Evolutionary conservation across 73 alveolate species (phyloP), one percentile per base, ranked within the genome.

Genomic region (Paramecium bursaria): DNA sequence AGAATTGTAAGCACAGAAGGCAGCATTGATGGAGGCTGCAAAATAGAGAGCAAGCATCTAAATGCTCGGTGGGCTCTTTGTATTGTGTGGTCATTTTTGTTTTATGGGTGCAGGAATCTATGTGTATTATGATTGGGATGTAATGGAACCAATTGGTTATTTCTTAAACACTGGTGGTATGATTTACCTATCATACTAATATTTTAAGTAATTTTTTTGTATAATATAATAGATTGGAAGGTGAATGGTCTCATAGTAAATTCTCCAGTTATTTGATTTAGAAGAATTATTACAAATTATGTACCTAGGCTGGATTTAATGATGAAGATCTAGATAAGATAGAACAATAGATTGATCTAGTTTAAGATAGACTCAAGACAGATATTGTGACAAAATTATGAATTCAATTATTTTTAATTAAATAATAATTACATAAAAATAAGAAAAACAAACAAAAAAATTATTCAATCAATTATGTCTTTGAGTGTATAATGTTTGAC

Each of bases 141-240:
- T 90, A 21, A 86, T 90, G 92, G 92, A 90, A 48, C 92, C 92
- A 11, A 90, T 90, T 17, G 87, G 91, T n/a, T 90, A 90, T 49
- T 46, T 86, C 10, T 14, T 60, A 42, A 60, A 60, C 13, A 54
- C 75, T 14, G 75, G 75, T 6, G 61, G 61, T 48, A 48, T 48
- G 61, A 35, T 67, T 21, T 67, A 35, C 44, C 22, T 67, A 11
- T 33, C 60, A 0, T 67, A 35, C 44, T 0, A 39, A 39, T 67
- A 67, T 67, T 67, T 67, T 15, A 67, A 67, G 82, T 67, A 39
- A 7, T 7, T 54, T 26, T 4, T 2, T n/a, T 57, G 5, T 1
- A 39, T 31, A 14, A 25, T n/a, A 35, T 39, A 2, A 21, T 67
- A 67, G 82, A 67, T 7, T 39, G 4, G 9, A 67, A 1, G 60